Evolutionary conservation across 345 rosid genomes (phyloP).

Genomic region (Brassica juncea): DNA sequence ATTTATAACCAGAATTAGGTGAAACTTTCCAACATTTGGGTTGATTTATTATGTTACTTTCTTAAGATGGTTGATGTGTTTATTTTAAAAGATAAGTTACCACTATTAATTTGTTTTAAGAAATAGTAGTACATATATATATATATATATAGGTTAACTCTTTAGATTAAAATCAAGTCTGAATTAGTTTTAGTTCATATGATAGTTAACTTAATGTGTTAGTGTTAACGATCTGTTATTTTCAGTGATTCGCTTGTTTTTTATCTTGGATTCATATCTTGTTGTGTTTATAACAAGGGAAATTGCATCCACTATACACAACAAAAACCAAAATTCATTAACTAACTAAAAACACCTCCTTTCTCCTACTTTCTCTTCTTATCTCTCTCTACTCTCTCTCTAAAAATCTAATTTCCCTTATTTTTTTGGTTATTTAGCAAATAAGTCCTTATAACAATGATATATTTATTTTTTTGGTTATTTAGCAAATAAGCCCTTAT

Average conservation of each 20-base stretch:
- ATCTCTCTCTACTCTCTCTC: too few relatives aligned
- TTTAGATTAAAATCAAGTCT: not conserved
- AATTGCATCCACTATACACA: too few relatives aligned
- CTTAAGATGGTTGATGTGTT: not conserved
- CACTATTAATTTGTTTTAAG: not conserved
- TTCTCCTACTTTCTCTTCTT: too few relatives aligned
- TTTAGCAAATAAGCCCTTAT: too few relatives aligned
- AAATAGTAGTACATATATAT: not conserved
- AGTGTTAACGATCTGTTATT: not conserved
- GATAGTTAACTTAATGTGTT: not conserved
- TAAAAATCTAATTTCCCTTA: too few relatives aligned
- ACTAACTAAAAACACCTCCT: too few relatives aligned
- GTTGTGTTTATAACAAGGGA: not conserved
- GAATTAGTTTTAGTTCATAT: not conserved
- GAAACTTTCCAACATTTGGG: conserved; percentile 10
- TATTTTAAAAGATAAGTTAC: not conserved
- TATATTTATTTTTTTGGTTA: not conserved
- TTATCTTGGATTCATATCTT: not conserved
- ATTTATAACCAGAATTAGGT: conserved; percentile 24
- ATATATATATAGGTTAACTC: not conserved
- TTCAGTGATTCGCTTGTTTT: not conserved
- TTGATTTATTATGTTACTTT: not conserved
- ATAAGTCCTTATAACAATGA: not conserved
- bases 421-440: too few relatives aligned
- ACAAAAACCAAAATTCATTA: too few relatives aligned